phyloP scores from a whole-genome alignment of 805 yeast species.

The Metschnikowia lochheadii region DNA sequence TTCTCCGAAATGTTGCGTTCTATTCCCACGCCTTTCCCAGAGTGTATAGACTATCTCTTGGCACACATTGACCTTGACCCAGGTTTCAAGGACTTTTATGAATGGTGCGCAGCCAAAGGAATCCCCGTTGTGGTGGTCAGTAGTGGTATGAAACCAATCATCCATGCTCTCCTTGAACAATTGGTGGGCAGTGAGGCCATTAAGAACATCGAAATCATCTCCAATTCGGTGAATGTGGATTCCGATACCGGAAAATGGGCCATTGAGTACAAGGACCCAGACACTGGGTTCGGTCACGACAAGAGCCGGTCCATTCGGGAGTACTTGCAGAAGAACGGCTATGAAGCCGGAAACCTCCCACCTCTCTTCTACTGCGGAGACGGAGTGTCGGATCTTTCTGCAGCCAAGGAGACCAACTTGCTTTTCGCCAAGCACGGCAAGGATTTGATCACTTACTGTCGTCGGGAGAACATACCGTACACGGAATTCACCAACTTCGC shows the following conservation, averaged over 20 bases:
- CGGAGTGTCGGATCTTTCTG: slow-evolving; percentile 92
- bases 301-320: slow-evolving; percentile 76
- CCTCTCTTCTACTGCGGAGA: slow-evolving; percentile 91
- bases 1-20: slow-evolving; percentile 83
- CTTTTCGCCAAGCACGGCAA: slow-evolving; percentile 91
- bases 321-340: slow-evolving; percentile 31
- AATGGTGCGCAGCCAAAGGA: slow-evolving; percentile 66
- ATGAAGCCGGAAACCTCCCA: slow-evolving; percentile 41
- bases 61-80: slow-evolving; percentile 75
- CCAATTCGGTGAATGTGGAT: slow-evolving; percentile 65
- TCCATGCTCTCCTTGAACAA: slow-evolving; percentile 66
- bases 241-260: slow-evolving; percentile 66
- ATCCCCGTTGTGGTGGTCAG: slow-evolving; percentile 87
- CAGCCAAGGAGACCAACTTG: slow-evolving; percentile 92
- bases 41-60: slow-evolving; percentile 70
- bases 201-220: slow-evolving; percentile 68
- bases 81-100: slow-evolving; percentile 78
- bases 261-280: slow-evolving; percentile 75
- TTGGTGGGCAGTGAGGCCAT: slow-evolving; percentile 77
- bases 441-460: slow-evolving; percentile 83
- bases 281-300: slow-evolving; percentile 90
- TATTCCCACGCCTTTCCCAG: slow-evolving; percentile 67
- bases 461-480: slow-evolving; percentile 75
- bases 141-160: slow-evolving; percentile 92
- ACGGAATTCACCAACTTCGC: slow-evolving; percentile 73